Evolutionary conservation across 345 rosid species (phyloP).

Genomic region (Eucalyptus tenuipes): DNA sequence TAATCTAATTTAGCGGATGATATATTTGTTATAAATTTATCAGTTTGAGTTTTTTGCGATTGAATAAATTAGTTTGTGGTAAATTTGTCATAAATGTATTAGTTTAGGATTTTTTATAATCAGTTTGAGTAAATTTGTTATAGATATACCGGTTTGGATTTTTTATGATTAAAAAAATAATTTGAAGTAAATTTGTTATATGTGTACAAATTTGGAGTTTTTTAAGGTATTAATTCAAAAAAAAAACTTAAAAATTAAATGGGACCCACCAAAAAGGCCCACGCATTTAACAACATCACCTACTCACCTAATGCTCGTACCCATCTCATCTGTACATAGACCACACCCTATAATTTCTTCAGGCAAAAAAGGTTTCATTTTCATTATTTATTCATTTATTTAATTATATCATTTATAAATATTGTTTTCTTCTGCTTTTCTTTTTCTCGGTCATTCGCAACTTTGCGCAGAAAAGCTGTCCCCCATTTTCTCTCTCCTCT

Average conservation of each 20-base stretch:
- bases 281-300: neutral
- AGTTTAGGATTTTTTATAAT: no score
- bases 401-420: neutral
- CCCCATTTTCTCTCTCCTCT: neutral
- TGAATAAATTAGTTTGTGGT: no score
- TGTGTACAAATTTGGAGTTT: rapidly evolving
- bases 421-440: neutral
- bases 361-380: neutral
- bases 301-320: neutral
- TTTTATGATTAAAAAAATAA: no score
- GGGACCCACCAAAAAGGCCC: neutral
- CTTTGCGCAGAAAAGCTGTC: neutral
- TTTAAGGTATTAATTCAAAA: no score
- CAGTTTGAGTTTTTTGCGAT: no score
- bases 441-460: neutral
- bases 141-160: no score
- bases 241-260: neutral
- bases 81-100: no score
- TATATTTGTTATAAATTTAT: no score
- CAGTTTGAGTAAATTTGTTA: no score
- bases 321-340: neutral
- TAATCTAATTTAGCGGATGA: no score
- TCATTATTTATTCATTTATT: neutral
- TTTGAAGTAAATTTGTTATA: no score
- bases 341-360: neutral